Conservation (phyloP, 495 filamentous ascomycete genomes). For the Haplographium delicatum region DNA sequence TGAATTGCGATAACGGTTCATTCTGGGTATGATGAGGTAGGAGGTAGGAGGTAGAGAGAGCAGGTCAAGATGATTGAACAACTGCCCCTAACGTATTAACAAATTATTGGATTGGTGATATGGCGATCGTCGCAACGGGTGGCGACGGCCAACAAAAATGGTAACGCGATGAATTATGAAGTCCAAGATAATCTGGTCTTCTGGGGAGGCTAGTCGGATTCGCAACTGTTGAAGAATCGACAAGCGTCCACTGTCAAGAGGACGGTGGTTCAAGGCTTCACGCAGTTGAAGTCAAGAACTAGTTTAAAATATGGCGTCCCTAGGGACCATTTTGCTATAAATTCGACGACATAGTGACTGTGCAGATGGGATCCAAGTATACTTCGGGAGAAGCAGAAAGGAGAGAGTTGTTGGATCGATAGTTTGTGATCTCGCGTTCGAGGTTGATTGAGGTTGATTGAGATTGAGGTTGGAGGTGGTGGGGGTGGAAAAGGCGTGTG, state of each 20-base stretch:
- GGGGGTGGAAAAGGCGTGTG: conserved; percentile 1
- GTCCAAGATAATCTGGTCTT: too few relatives aligned
- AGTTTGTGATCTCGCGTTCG: too few relatives aligned
- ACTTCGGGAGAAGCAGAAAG: conserved; percentile 23
- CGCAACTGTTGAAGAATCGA: conserved; percentile 4
- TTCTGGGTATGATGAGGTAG: conserved; percentile 4
- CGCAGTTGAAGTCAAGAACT: conserved; percentile 3
- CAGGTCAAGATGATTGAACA: neutral
- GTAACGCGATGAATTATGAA: neutral
- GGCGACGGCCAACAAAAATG: conserved; percentile 9
- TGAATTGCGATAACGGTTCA: conserved; percentile 13
- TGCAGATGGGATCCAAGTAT: conserved; percentile 13
- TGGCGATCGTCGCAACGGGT: conserved; percentile 5
- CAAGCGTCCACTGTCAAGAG: neutral
- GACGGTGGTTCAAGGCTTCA: conserved; percentile 2
- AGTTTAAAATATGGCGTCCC: conserved; percentile 44
- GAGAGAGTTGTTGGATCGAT: too few relatives aligned
- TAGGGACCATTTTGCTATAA: conserved; percentile 56
- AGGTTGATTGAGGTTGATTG: neutral
- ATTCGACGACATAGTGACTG: conserved; percentile 34
- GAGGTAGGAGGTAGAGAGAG: neutral
- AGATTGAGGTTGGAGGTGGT: neutral
- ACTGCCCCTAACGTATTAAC: conserved; percentile 2
- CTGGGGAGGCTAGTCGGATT: too few relatives aligned
- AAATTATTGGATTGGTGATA: neutral